Evolutionary conservation across 2,329 filamentous ascomycete genomes (phyloP).

Genomic region (Ustulina deusta): DNA sequence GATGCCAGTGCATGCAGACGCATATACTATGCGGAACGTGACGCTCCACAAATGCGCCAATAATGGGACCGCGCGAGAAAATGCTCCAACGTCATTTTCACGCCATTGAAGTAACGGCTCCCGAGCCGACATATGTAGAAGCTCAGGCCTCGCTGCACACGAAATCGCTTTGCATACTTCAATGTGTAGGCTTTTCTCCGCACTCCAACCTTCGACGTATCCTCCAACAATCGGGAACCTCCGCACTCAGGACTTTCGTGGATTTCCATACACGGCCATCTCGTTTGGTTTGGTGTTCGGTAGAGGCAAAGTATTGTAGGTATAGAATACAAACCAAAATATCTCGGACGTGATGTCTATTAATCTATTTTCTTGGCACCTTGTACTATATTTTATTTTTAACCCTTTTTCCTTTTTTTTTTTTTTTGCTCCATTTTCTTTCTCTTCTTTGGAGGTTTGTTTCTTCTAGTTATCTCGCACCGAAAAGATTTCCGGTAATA

Average conservation of each 20-base stretch:
- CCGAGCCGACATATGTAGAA: conserved; percentile 6
- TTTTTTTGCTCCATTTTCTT: neutral
- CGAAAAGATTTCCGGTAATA: neutral
- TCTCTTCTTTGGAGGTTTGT: neutral
- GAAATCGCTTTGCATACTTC: conserved; percentile 19
- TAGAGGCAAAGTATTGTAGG: conserved; percentile 3
- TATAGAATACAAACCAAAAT: neutral
- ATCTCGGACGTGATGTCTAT: neutral
- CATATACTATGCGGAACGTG: conserved; percentile 38
- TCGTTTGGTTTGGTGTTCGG: neutral
- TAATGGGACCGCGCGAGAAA: conserved; percentile 13
- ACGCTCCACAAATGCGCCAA: conserved; percentile 29
- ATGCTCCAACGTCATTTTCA: conserved; percentile 28
- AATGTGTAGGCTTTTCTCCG: conserved; percentile 28
- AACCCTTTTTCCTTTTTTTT: neutral
- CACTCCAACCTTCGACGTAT: conserved; percentile 34
- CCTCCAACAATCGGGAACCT: conserved; percentile 26
- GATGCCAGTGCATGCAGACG: conserved; percentile 23
- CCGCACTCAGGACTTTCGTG: conserved; percentile 8
- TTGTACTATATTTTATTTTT: neutral
- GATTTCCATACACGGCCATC: neutral
- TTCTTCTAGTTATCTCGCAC: neutral
- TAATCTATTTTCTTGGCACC: neutral
- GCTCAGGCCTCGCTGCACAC: conserved; percentile 25
- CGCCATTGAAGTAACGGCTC: conserved; percentile 12